Evolutionary conservation across 805 yeast genomes (phyloP).

Genomic region (Saccharomycopsis oosterbeekiorum): DNA sequence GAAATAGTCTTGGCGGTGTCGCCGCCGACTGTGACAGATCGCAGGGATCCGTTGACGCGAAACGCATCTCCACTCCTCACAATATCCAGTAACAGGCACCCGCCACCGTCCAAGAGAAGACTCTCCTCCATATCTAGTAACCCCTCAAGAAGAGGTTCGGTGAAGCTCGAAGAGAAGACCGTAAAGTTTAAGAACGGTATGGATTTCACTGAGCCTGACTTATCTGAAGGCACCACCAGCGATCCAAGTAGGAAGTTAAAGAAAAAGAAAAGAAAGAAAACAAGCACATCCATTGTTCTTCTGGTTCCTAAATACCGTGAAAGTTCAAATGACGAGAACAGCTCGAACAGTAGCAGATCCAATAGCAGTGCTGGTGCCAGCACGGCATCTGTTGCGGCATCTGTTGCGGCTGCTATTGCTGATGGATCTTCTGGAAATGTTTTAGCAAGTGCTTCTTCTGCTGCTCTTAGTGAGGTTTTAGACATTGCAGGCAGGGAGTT

Average conservation of each 20-base stretch:
- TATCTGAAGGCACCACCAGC: neutral
- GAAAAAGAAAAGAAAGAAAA: neutral
- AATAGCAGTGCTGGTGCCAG: neutral
- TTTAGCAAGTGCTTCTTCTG: neutral
- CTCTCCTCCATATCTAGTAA: neutral
- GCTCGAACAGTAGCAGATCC: neutral
- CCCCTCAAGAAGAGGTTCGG: neutral
- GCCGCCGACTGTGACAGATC: neutral
- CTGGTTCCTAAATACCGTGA: neutral
- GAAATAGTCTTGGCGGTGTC: neutral
- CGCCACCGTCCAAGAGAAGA: neutral
- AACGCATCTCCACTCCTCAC: neutral
- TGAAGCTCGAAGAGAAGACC: neutral
- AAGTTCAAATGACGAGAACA: neutral
- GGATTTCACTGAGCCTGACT: neutral
- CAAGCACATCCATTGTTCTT: neutral
- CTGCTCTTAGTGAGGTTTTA: neutral
- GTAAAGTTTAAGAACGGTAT: neutral
- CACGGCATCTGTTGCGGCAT: neutral
- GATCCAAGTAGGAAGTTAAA: neutral
- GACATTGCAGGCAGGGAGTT: neutral
- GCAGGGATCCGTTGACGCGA: too few species aligned
- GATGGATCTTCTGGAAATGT: neutral
- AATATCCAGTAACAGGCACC: neutral
- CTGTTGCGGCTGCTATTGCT: neutral